Conservation (phyloP, 345 rosid species). For the Heritiera fomes region DNA sequence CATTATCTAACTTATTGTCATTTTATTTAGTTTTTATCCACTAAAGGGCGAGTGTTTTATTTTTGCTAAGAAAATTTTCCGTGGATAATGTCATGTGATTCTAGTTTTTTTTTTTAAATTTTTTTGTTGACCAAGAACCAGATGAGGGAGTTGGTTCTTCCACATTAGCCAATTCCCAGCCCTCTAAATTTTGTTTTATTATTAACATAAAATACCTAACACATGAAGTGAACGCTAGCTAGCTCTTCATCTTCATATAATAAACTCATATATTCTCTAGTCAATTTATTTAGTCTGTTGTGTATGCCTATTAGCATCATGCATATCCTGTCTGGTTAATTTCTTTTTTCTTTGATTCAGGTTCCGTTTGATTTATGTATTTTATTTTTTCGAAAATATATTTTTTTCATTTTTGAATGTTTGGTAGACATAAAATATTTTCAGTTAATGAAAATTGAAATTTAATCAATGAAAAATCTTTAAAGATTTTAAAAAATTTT, state of each 20-base stretch:
- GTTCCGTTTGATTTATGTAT: too few species aligned
- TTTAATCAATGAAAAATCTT: too few species aligned
- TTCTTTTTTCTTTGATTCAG: not conserved
- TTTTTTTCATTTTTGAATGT: too few species aligned
- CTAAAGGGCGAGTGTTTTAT: too few species aligned
- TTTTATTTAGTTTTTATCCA: too few species aligned
- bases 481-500: too few species aligned
- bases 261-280: not conserved
- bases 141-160: not conserved
- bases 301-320: not conserved
- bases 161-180: not conserved
- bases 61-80: not conserved
- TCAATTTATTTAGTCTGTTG: not conserved
- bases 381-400: too few species aligned
- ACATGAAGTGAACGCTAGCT: not conserved
- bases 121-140: not conserved
- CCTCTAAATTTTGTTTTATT: not conserved
- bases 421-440: too few species aligned
- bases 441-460: too few species aligned
- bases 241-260: not conserved
- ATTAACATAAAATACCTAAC: not conserved
- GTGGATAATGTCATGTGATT: constrained; percentile 15
- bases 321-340: not conserved
- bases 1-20: not conserved
- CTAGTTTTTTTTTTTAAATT: not conserved